Base-by-base conservation (phyloP, 257 asterid genomes). In the Forsythia suspensa region DNA sequence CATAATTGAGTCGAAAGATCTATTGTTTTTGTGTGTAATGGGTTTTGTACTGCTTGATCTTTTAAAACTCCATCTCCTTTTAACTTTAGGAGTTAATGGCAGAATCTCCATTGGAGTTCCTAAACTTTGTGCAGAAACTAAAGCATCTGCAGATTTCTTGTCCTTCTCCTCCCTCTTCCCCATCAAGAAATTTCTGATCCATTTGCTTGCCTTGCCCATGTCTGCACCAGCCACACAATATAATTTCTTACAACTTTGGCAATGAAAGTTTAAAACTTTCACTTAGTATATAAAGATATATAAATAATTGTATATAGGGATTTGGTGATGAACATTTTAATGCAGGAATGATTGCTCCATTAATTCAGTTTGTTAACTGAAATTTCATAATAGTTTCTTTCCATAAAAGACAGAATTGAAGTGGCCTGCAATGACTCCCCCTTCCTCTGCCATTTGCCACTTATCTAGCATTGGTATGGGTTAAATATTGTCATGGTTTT, bases 1-100 rank as follows among this genome's bases (percentile, higher is more conserved):
- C 59, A 76, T 43, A 70, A 75, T 81, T 1, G 90, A 81, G 84
- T 91, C 95, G 13, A 90, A 84, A 7, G 96, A 90, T 65, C 76
- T 73, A 15, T 44, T 85, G 41, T 71, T 81, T 74, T 73, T 77
- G 71, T 86, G 89, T 16, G 55, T 70, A 43, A 5, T 72, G 34
- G 82, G 67, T 21, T 80, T 87, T 5, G 79, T 63, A 66, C 80
- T 77, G 41, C 86, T 74, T 24, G 90, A 82, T 78, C 85, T 83
- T 70, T 81, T 90, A 87, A 91, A 93, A 77, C 97, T 91, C 97
- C 97, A 91, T 80, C 97, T 87, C 82, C 92, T 80, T 83, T 59
- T 87, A 63, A 80, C 90, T 69, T 85, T 84, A 48, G 92, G 87
- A 43, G 87, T 37, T 5, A 71, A 61, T 21, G 77, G 77, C 6